Base-by-base conservation (phyloP, 306 rosid species). In the Citrullus colocynthis region DNA sequence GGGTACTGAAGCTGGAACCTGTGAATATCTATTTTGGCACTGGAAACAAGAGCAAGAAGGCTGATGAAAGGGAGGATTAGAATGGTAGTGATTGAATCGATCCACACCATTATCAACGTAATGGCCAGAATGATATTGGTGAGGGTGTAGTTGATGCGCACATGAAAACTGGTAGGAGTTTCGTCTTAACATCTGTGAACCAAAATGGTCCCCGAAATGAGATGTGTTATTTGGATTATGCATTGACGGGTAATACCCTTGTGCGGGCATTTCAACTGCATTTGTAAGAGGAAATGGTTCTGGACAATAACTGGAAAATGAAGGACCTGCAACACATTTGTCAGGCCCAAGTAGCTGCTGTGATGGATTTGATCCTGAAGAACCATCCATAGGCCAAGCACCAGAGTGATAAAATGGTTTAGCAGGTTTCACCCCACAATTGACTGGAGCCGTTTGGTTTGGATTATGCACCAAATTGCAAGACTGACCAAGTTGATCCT, bases 21-120 rank as follows among this genome's bases (percentile, higher is more conserved):
- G 84, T 67, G 79, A 82, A 69, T 72, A 86, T 78, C 82, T 88
- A 64, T 90, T 90, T 58, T 87, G 85, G 88, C 99, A 96, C 80
- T 67, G 87, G 61, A 82, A 82, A 84, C 99, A 96, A 59, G 93
- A 61, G 79, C 99, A 96, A 73, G 97, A 87, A 84, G 97, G 90
- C 6, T 69, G 90, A 80, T 96, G 99, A 62, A 81, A 86, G 30
- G 79, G 75, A 30, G 88, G 82, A 79, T 83, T 88, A 74, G 80
- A 84, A 56, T 87, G 82, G 84, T 84, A 91, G 9, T 85, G 89
- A 57, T 78, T 86, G 75, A 82, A 91, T 21, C 90, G 82, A 79
- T 89, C 88, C 32, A 84, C 78, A 85, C 63, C 78, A 14, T 82
- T 12, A 67, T 85, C 93, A 32, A 66, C 77, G 79, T 87, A 89